A percentile compares a stretch with the other conserved stretches of the same genome.
Evolutionary conservation across 139 green algal genomes (phyloP).

Genomic region (Volvox reticuliferus): DNA sequence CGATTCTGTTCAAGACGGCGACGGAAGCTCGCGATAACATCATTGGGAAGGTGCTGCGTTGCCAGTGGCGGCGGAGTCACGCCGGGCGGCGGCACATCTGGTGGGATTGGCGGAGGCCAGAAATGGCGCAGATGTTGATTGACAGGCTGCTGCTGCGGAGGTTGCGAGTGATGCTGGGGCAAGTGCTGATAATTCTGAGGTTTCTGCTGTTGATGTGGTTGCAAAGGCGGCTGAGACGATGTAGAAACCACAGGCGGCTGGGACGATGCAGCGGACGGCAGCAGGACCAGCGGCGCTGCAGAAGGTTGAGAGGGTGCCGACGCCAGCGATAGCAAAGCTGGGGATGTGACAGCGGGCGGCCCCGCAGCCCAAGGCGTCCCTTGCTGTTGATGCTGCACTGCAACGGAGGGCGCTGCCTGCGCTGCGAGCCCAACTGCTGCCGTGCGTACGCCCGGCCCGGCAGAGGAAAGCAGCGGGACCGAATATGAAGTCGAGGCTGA

Average conservation of each 20-base stretch:
- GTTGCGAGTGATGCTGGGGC: conserved; percentile 1
- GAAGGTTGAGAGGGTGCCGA: not conserved
- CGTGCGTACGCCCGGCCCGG: not conserved
- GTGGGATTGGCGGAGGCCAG: not conserved
- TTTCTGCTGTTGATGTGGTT: conserved; percentile 12
- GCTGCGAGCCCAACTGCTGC: not conserved
- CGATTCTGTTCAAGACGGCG: conserved; percentile 14
- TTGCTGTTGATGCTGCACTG: not conserved
- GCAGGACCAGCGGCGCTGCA: not conserved
- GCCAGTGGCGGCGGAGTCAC: conserved; percentile 3
- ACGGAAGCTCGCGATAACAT: not conserved
- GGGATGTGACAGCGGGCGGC: too few species aligned
- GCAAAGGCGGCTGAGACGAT: not conserved
- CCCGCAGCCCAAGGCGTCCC: not conserved
- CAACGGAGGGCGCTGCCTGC: not conserved
- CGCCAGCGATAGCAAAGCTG: too few species aligned
- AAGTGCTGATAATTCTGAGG: conserved; percentile 1
- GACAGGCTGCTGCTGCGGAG: not conserved
- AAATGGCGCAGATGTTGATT: not conserved
- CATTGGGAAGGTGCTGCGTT: not conserved
- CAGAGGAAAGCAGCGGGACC: not conserved
- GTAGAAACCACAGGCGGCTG: not conserved
- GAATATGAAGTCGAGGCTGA: not conserved
- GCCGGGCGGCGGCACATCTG: not conserved
- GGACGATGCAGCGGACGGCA: not conserved